phyloP scores from a whole-genome alignment of 2,329 filamentous ascomycete genomes.

The Fusarium multiceps region DNA sequence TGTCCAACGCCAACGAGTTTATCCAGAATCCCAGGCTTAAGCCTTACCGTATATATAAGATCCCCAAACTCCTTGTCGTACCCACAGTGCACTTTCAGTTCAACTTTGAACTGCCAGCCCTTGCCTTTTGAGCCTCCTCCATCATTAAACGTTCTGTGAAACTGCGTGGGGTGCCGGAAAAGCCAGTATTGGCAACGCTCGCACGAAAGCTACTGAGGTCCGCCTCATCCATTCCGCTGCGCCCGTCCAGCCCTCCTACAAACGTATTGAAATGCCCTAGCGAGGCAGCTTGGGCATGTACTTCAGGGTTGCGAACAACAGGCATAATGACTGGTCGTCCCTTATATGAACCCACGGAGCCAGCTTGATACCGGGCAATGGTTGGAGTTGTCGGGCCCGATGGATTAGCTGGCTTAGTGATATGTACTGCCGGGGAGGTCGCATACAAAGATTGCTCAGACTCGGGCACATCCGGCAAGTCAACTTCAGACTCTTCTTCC shows the following conservation, averaged over 20 bases:
- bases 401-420: conserved; percentile 47
- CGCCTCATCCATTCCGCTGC: conserved; percentile 60
- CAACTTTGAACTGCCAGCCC: conserved; percentile 32
- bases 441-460: conserved; percentile 51
- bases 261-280: conserved; percentile 63
- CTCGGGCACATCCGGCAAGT: conserved; percentile 43
- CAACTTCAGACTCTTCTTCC: conserved; percentile 51
- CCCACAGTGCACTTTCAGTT: conserved; percentile 29
- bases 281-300: conserved; percentile 61
- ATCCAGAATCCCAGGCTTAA: conserved; percentile 38
- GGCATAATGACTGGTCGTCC: conserved; percentile 65
- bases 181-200: conserved; percentile 54
- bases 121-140: conserved; percentile 57
- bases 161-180: conserved; percentile 59
- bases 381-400: conserved; percentile 49
- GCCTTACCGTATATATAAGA: conserved; percentile 38
- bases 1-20: conserved; percentile 48
- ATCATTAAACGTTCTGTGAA: conserved; percentile 62
- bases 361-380: conserved; percentile 51
- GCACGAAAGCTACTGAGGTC: conserved; percentile 58
- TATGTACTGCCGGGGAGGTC: conserved; percentile 59
- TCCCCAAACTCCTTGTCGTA: conserved; percentile 40
- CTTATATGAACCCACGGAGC: conserved; percentile 65
- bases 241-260: conserved; percentile 65
- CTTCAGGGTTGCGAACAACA: conserved; percentile 60